Percentiles rank a stretch among this genome's conserved stretches.
Conservation (phyloP, 331 rosid genomes). For the Rhamnella rubrinervis region DNA sequence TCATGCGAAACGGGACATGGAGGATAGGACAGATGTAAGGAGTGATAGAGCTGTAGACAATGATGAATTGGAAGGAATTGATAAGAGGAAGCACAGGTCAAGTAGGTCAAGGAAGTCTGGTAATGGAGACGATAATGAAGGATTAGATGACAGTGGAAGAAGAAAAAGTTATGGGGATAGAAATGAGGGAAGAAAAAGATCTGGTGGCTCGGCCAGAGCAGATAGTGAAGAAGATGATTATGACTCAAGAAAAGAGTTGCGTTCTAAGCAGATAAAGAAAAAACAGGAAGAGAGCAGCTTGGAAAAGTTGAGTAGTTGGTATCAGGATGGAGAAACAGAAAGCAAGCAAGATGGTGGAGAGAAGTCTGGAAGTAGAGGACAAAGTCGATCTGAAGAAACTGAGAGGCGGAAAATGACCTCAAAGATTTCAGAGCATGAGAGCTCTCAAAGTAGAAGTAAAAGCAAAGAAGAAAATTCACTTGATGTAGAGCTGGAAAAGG, state of each 20-base stretch:
- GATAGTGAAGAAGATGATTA: constrained; percentile 70
- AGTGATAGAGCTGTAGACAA: constrained; percentile 62
- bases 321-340: constrained; percentile 89
- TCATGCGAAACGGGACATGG: constrained; percentile 41
- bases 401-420: constrained; percentile 55
- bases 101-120: constrained; percentile 60
- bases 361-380: constrained; percentile 46
- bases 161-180: constrained; percentile 59
- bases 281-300: constrained; percentile 89
- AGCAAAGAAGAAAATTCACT: constrained; percentile 51
- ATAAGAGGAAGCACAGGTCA: constrained; percentile 78
- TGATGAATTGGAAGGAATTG: constrained; percentile 69
- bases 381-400: constrained; percentile 41
- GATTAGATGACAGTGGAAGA: constrained; percentile 53
- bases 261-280: constrained; percentile 65
- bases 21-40: constrained; percentile 50
- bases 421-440: constrained; percentile 51
- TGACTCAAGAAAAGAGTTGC: constrained; percentile 61
- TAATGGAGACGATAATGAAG: constrained; percentile 60
- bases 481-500: constrained; percentile 49
- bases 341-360: constrained; percentile 62
- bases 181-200: constrained; percentile 53
- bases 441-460: constrained; percentile 53
- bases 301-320: constrained; percentile 90
- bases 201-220: constrained; percentile 56